Evolutionary conservation across 805 yeast genomes (phyloP).

Genomic region (Kregervanrija fluxuum): DNA sequence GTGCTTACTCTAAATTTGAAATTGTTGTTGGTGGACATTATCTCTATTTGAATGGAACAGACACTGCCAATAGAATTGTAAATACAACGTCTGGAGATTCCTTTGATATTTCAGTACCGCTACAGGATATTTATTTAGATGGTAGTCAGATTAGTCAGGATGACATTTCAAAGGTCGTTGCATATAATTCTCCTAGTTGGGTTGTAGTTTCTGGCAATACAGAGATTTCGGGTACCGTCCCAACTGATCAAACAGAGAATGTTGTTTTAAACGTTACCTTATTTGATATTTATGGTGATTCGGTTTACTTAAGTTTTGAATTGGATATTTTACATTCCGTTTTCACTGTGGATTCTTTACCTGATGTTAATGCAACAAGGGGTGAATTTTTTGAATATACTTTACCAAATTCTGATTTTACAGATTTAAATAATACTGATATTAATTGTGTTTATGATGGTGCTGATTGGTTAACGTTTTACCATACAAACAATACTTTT

Average conservation of each 20-base stretch:
- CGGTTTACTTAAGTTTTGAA: constrained; percentile 49
- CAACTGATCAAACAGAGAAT: constrained; percentile 35
- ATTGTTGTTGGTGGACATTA: constrained; percentile 85
- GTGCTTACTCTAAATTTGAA: constrained; percentile 61
- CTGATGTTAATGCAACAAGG: constrained; percentile 61
- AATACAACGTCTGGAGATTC: constrained; percentile 61
- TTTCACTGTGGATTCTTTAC: constrained; percentile 46
- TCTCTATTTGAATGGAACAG: constrained; percentile 58
- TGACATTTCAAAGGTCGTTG: constrained; percentile 48
- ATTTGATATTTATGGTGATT: constrained; percentile 53
- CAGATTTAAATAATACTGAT: constrained; percentile 43
- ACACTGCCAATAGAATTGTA: constrained; percentile 30
- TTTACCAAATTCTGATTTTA: constrained; percentile 48
- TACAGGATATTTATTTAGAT: constrained; percentile 59
- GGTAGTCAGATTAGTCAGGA: constrained; percentile 36
- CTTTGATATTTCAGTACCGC: constrained; percentile 53
- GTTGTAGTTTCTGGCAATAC: constrained; percentile 34
- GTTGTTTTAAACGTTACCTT: constrained; percentile 46
- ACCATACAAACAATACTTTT: constrained; percentile 54
- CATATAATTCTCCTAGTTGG: constrained; percentile 56
- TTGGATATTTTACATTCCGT: constrained; percentile 46
- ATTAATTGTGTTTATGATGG: constrained; percentile 37
- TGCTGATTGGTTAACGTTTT: constrained; percentile 61
- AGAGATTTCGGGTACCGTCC: constrained; percentile 50
- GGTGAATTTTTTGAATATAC: constrained; percentile 53